Evolutionary conservation across 225 moss, liverwort and hornwort species (phyloP).

Genomic region (Ulota crispa): DNA sequence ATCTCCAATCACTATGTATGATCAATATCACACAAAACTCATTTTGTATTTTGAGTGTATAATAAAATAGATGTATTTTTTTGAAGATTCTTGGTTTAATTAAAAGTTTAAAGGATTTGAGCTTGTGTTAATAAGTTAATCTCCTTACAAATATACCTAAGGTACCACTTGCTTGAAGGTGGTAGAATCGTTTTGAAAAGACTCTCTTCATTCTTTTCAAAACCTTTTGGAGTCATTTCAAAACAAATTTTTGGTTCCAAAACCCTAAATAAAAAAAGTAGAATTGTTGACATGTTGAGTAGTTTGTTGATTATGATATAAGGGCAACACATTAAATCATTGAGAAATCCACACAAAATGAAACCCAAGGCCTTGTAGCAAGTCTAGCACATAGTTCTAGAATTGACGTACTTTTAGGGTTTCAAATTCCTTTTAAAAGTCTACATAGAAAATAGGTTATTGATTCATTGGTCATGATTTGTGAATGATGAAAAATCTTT

Average conservation of each 20-base stretch:
- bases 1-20: conserved; percentile 7
- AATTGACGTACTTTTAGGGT: not conserved
- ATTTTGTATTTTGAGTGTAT: too few relatives aligned
- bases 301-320: too few relatives aligned
- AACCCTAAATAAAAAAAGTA: not conserved
- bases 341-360: too few relatives aligned
- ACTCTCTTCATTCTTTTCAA: not conserved
- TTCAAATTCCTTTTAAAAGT: not conserved
- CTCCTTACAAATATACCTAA: too few relatives aligned
- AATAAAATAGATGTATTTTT: not conserved
- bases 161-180: not conserved
- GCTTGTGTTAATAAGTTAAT: too few relatives aligned
- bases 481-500: not conserved
- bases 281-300: not conserved
- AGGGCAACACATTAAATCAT: not conserved
- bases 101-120: too few relatives aligned
- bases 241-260: not conserved
- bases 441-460: not conserved
- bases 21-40: not conserved
- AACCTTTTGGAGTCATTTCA: not conserved
- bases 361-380: not conserved
- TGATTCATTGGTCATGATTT: too few relatives aligned
- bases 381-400: not conserved
- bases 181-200: not conserved
- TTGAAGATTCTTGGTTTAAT: accelerated